Percentiles rank a stretch among this genome's conserved stretches.
These are phyloP conservation scores for Glaciozyma martinii DNA, from an alignment of 768 basidiomycete genomes.

Conservation along the genomic window DNA sequence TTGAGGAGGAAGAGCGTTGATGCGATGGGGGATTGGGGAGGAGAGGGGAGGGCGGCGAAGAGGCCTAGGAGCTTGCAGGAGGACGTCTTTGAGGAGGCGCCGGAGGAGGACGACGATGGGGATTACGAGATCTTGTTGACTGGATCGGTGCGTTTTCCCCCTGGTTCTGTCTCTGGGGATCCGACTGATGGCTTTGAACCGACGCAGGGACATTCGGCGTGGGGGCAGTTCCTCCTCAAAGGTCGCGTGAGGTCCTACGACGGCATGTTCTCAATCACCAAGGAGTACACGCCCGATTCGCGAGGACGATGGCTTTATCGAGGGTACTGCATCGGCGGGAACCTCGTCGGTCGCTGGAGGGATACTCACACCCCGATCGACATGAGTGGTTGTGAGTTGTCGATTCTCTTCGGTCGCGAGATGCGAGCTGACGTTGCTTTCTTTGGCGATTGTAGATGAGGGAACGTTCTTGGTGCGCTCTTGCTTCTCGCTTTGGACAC, in stretches of 20 bases:
- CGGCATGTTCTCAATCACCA: slow-evolving; percentile 69
- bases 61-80: slow-evolving; percentile 10
- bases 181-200: not conserved
- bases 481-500: not conserved
- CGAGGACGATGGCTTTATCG: slow-evolving; percentile 78
- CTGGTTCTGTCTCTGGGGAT: no score
- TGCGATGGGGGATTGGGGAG: not conserved
- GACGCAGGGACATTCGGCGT: slow-evolving; percentile 75
- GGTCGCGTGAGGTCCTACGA: slow-evolving; percentile 74
- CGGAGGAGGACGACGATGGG: slow-evolving; percentile 19
- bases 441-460: not conserved
- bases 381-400: slow-evolving; percentile 25
- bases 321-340: slow-evolving; percentile 62
- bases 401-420: no score
- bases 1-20: slow-evolving; percentile 1
- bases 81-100: slow-evolving; percentile 13
- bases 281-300: slow-evolving; percentile 53
- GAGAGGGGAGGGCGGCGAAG: slow-evolving; percentile 4
- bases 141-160: slow-evolving; percentile 22
- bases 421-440: no score
- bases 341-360: slow-evolving; percentile 75
- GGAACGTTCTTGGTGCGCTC: not conserved
- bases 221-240: slow-evolving; percentile 74
- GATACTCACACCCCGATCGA: slow-evolving; percentile 42
- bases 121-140: slow-evolving; percentile 33